A percentile compares a stretch with the other conserved stretches of the same genome.
phyloP scores from a whole-genome alignment of 768 basidiomycete genomes.

The Russula emetica region DNA sequence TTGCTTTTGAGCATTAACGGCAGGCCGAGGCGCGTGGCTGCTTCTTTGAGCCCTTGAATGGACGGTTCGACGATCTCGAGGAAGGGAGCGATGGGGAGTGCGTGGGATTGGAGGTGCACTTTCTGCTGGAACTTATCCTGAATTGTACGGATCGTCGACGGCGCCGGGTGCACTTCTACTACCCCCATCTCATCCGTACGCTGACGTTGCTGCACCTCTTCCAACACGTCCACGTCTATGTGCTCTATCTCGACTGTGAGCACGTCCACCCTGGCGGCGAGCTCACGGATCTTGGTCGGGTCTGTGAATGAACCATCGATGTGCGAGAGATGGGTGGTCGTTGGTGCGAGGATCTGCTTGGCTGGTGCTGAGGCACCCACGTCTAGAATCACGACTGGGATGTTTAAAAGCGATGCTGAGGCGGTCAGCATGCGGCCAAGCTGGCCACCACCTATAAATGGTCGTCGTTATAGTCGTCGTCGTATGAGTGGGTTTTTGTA shows the following conservation, averaged over 20 bases:
- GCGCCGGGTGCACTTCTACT: conserved; percentile 60
- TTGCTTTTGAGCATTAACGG: conserved; percentile 95
- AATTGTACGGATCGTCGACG: conserved; percentile 76
- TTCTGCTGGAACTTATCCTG: conserved; percentile 75
- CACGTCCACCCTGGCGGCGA: conserved; percentile 78
- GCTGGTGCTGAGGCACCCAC: conserved; percentile 77
- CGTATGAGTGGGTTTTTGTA: neutral
- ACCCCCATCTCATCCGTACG: conserved; percentile 17
- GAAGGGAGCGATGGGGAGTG: conserved; percentile 57
- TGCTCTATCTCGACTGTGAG: conserved; percentile 98
- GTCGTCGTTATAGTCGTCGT: neutral
- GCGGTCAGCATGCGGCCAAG: conserved; percentile 95
- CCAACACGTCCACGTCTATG: conserved; percentile 73
- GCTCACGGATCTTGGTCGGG: conserved; percentile 67
- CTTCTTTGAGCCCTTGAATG: conserved; percentile 48
- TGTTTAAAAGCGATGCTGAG: conserved; percentile 81
- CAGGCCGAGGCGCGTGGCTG: conserved; percentile 59
- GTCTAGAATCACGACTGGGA: conserved; percentile 82
- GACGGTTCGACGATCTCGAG: conserved; percentile 50
- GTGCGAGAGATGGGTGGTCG: conserved; percentile 49
- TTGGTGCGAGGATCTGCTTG: conserved; percentile 74
- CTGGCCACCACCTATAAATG: conserved; percentile 79
- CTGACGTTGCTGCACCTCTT: conserved; percentile 45
- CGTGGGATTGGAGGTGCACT: conserved; percentile 46
- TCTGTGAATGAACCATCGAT: conserved; percentile 89